These are phyloP conservation scores for Misopates orontium DNA, from an alignment of 257 asterid genomes.

Conservation along the genomic window DNA sequence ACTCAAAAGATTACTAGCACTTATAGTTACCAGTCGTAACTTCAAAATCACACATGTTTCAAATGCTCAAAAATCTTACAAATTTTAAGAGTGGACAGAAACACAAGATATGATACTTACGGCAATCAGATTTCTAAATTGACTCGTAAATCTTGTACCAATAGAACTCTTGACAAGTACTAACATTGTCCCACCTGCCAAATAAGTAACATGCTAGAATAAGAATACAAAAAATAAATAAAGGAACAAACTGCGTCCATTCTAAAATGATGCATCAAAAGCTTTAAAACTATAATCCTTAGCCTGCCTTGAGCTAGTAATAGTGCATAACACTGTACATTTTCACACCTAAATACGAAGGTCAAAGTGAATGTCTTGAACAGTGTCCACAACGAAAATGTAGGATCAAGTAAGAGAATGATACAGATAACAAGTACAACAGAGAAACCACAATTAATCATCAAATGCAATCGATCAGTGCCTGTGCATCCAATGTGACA, in stretches of 20 bases:
- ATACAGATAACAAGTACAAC: no score
- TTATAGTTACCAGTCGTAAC: neutral
- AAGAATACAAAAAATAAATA: slow-evolving; percentile 20
- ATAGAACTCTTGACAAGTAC: slow-evolving; percentile 93
- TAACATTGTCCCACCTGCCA: slow-evolving; percentile 79
- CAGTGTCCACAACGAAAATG: neutral
- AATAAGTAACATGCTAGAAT: slow-evolving; percentile 20
- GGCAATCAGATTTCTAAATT: slow-evolving; percentile 81
- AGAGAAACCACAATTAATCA: no score
- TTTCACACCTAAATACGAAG: neutral
- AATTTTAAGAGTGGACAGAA: slow-evolving; percentile 1
- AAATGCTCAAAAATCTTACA: no score
- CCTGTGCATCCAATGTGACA: neutral
- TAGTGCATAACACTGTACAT: neutral
- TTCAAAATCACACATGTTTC: no score
- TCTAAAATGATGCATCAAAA: slow-evolving; percentile 5
- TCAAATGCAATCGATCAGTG: neutral
- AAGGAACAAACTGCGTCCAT: slow-evolving; percentile 8
- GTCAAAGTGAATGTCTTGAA: neutral
- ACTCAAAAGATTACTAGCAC: slow-evolving; percentile 18
- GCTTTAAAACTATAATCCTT: slow-evolving; percentile 12
- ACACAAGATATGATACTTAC: neutral
- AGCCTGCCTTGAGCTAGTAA: slow-evolving; percentile 9
- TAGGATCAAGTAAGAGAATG: neutral
- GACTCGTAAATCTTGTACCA: slow-evolving; percentile 94